These are phyloP conservation scores for Thamnidium elegans DNA, from an alignment of 192 early-diverging fungal genomes.

Conservation along the genomic window DNA sequence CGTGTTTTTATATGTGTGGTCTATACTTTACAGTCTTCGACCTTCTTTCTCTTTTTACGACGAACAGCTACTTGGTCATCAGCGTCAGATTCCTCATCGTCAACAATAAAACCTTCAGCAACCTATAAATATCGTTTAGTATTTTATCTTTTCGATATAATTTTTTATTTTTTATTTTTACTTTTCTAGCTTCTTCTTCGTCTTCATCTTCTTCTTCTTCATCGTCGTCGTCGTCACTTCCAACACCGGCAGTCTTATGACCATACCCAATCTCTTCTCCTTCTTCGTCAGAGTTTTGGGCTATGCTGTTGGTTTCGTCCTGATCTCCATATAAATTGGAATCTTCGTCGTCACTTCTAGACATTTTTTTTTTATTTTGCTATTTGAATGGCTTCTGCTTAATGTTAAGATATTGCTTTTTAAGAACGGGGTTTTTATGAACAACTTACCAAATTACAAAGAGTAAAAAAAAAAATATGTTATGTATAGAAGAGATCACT, in stretches of 20 bases:
- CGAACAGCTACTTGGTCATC: conserved; percentile 43
- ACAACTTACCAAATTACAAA: too few relatives aligned
- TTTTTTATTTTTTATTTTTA: conserved; percentile 29
- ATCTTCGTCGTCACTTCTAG: conserved; percentile 8
- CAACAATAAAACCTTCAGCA: conserved; percentile 71
- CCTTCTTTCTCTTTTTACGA: conserved; percentile 53
- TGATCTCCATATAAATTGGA: conserved; percentile 9
- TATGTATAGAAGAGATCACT: too few relatives aligned
- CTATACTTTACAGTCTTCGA: conserved; percentile 39
- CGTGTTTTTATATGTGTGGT: background rate
- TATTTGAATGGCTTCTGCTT: too few relatives aligned
- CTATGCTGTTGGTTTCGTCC: background rate
- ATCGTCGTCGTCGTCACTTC: conserved; percentile 53
- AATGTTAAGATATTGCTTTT: too few relatives aligned
- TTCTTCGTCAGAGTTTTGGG: conserved; percentile 30
- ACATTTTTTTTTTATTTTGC: background rate
- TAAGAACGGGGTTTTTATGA: too few relatives aligned
- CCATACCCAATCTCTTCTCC: conserved; percentile 46
- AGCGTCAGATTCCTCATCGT: conserved; percentile 61
- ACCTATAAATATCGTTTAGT: conserved; percentile 25
- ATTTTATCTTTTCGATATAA: background rate
- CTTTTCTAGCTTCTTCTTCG: conserved; percentile 51
- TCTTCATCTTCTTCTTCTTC: conserved; percentile 63
- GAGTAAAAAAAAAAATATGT: too few relatives aligned
- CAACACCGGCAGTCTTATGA: conserved; percentile 56